Evolutionary conservation across 2,329 filamentous ascomycete species (phyloP).

Genomic region (Lachnellula arida): DNA sequence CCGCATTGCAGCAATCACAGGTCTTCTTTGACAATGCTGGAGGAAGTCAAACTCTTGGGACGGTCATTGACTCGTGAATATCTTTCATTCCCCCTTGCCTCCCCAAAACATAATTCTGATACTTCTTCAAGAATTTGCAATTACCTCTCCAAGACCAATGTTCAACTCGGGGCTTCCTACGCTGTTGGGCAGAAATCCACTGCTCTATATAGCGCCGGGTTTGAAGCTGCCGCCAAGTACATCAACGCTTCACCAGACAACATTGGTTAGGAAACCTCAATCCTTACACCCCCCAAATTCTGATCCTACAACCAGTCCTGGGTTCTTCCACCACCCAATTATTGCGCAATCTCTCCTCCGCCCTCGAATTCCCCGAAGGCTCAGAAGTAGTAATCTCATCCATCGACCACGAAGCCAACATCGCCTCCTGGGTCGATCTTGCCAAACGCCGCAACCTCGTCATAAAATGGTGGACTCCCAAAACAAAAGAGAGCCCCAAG

Average conservation of each 20-base stretch:
- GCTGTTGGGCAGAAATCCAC: conserved; percentile 55
- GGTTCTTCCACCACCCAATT: conserved; percentile 73
- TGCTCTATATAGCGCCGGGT: conserved; percentile 53
- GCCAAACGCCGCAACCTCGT: conserved; percentile 55
- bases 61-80: conserved; percentile 61
- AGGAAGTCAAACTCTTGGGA: conserved; percentile 64
- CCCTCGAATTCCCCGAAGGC: conserved; percentile 48
- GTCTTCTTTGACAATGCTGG: conserved; percentile 77
- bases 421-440: conserved; percentile 67
- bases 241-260: conserved; percentile 64
- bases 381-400: conserved; percentile 67
- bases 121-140: conserved; percentile 48
- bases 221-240: conserved; percentile 62
- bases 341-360: conserved; percentile 63
- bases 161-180: conserved; percentile 72
- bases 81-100: too few relatives aligned
- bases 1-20: conserved; percentile 61
- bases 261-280: conserved; percentile 44
- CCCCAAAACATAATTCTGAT: too few relatives aligned
- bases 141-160: conserved; percentile 65
- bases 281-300: not conserved
- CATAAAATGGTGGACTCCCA: conserved; percentile 66
- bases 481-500: conserved; percentile 48
- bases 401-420: conserved; percentile 75
- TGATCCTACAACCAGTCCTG: conserved; percentile 45